phyloP scores from a whole-genome alignment of 352 stramenopile species.

The Phytophthora idaei region DNA sequence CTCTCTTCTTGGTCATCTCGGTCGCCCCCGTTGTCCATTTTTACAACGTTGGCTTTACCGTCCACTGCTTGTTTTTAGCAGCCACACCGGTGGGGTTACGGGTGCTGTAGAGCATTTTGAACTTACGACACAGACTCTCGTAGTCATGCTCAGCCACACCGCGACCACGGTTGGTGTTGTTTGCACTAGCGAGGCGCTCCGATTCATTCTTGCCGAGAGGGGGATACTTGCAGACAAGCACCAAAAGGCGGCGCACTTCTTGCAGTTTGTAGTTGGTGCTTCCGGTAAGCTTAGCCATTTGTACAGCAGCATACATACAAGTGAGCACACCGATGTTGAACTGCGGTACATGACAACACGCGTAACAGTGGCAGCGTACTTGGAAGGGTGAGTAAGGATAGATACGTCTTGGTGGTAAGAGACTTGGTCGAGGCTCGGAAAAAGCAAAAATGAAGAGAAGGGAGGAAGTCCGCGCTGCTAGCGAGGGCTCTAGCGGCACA shows the following conservation, averaged over 20 bases:
- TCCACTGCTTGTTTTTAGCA: not conserved
- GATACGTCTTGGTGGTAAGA: not conserved
- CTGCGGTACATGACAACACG: not conserved
- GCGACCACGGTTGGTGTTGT: constrained; percentile 5
- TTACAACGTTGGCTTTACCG: not conserved
- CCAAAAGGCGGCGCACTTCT: not conserved
- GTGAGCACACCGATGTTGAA: not conserved
- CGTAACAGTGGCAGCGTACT: not conserved
- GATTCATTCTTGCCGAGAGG: not conserved
- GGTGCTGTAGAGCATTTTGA: constrained; percentile 1
- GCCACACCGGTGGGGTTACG: not conserved
- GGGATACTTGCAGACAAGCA: not conserved
- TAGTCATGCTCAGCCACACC: constrained; percentile 1
- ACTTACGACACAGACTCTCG: not conserved
- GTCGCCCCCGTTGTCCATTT: not conserved
- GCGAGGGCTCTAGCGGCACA: no score
- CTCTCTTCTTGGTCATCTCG: not conserved
- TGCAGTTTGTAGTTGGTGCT: constrained; percentile 4
- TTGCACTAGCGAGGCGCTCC: not conserved
- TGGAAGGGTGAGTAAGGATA: not conserved
- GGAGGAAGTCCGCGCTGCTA: no score
- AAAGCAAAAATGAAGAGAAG: constrained; percentile 1
- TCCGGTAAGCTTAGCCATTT: constrained; percentile 3
- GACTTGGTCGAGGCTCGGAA: not conserved
- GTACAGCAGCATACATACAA: not conserved